Evolutionary conservation across 1,284 basidiomycete genomes (phyloP).

Genomic region (Lentinula novae-zelandiae): DNA sequence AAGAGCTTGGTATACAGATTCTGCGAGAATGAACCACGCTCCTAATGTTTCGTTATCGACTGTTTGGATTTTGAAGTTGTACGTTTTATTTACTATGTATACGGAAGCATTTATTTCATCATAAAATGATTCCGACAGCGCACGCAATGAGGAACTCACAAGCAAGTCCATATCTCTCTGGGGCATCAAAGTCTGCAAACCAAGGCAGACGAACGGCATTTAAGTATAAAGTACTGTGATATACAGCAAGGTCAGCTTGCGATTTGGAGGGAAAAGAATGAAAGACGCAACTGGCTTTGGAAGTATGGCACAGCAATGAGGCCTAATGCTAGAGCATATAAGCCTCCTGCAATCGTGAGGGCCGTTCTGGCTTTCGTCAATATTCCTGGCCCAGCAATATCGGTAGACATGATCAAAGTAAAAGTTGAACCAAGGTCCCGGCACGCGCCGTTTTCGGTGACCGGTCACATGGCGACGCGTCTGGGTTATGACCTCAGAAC

Average conservation of each 20-base stretch:
- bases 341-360: constrained; percentile 9
- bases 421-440: neutral
- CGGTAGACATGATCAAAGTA: neutral
- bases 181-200: constrained; percentile 58
- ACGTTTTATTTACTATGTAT: constrained; percentile 68
- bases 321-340: constrained; percentile 14
- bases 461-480: neutral
- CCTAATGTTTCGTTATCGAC: constrained; percentile 79
- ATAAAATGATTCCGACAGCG: neutral
- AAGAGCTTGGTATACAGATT: constrained; percentile 56
- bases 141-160: constrained; percentile 48
- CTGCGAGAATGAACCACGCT: constrained; percentile 86
- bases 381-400: neutral
- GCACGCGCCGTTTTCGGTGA: neutral
- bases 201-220: constrained; percentile 67
- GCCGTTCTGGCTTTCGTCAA: constrained; percentile 10
- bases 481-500: neutral
- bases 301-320: constrained; percentile 15
- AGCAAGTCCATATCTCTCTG: constrained; percentile 78
- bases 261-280: neutral
- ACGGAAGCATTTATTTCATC: neutral
- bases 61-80: constrained; percentile 70
- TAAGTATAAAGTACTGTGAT: constrained; percentile 42
- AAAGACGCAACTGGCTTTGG: constrained; percentile 13
- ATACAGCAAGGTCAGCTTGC: neutral